A percentile compares a stretch with the other conserved stretches of the same genome.
phyloP scores from a whole-genome alignment of 768 basidiomycete species.

The Leccinum broughii region DNA sequence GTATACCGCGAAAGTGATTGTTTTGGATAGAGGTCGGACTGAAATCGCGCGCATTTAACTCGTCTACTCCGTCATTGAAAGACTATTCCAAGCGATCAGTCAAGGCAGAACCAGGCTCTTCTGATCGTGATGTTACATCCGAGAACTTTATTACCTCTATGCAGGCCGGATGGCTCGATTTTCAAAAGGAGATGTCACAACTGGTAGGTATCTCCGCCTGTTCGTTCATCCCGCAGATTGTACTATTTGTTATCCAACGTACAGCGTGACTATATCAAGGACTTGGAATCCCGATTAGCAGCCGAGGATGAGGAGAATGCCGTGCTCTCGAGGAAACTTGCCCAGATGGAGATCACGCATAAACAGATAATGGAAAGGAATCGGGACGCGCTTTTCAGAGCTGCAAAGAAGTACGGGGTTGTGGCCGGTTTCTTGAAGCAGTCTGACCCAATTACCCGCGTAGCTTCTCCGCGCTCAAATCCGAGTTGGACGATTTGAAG shows the following conservation, averaged over 20 bases:
- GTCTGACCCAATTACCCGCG: constrained; percentile 1
- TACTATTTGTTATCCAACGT: neutral
- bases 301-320: constrained; percentile 16
- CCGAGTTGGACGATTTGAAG: constrained; percentile 30
- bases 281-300: constrained; percentile 23
- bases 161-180: neutral
- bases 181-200: constrained; percentile 12
- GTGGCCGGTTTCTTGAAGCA: neutral
- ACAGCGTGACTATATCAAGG: constrained; percentile 21
- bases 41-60: constrained; percentile 2
- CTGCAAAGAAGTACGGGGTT: constrained; percentile 21
- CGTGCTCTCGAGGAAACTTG: constrained; percentile 13
- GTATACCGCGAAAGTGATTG: neutral
- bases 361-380: constrained; percentile 15
- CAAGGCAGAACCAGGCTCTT: constrained; percentile 5
- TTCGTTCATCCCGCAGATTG: neutral
- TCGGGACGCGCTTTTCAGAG: constrained; percentile 20
- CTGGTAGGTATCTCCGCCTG: constrained; percentile 9
- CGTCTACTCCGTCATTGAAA: constrained; percentile 2
- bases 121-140: neutral
- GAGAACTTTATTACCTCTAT: constrained; percentile 9
- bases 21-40: constrained; percentile 12
- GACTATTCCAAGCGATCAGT: constrained; percentile 9
- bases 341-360: constrained; percentile 16
- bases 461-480: constrained; percentile 35